Base-by-base conservation (phyloP, 208 protist species). In the Leishmania braziliensis region DNA sequence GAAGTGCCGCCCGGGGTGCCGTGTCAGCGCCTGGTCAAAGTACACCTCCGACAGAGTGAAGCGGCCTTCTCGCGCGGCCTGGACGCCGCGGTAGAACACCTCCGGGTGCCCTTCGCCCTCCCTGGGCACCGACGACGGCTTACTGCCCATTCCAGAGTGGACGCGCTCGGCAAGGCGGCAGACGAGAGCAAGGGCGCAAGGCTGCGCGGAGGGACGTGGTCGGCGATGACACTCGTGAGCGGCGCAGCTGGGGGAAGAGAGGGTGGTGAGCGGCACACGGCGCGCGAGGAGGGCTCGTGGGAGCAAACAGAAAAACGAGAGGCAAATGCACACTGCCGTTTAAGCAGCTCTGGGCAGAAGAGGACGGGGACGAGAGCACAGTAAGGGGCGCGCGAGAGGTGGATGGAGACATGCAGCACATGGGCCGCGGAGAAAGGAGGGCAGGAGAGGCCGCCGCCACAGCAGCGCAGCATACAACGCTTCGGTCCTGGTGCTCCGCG, bases 31-130 rank as follows among this genome's bases (percentile, higher is more conserved):
- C 16, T 81, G 48, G 65, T 73, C 53, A 51, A 84, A 56, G 51
- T 75, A 76, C 50, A 84, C 3, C 68, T 77, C 75, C 36, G 76
- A 74, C 23, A 43, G 48, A 18, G 39, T 69, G 74, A 33, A 68
- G 56, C 68, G 48, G 3, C 33, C 76, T 56, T 81, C 74, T 16
- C 36, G 53, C 46, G 10, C 81, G 6, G 72, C 50, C 51, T 74
- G 8, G 16, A 60, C 33, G 16, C 71, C 75, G 20, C 79, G 43
- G 75, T 84, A 63, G 65, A 75, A 81, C 29, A 65, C 5, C 20
- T 39, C 65, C n/a, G 70, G 80, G 50, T 74, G 73, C 2, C 14
- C 78, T 1, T 73, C 20, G 39, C 51, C 51, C 26, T 63, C 51
- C 78, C 54, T 12, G 1, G 26, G 53, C 9, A 66, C 26, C 8